These are phyloP conservation scores for Debaryomyces castellii DNA, from an alignment of 805 yeast genomes.

Conservation along the genomic window DNA sequence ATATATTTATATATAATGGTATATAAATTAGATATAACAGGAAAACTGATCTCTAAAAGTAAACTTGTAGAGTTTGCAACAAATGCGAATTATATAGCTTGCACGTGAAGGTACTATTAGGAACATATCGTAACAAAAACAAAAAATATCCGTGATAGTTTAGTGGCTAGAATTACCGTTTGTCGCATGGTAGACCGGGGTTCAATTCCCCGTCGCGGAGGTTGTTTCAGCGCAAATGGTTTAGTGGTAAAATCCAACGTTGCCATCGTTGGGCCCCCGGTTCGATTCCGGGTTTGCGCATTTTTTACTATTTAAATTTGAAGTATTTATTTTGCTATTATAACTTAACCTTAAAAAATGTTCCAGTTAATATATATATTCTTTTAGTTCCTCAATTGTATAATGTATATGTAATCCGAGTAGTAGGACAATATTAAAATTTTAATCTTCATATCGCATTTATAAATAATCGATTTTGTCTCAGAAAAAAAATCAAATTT, in stretches of 20 bases:
- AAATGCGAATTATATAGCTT: too few species aligned
- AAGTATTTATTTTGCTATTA: too few species aligned
- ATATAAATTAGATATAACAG: too few species aligned
- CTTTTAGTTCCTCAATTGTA: not conserved
- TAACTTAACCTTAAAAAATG: too few species aligned
- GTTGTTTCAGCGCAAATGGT: slow-evolving; percentile 10
- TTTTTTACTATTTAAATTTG: not conserved
- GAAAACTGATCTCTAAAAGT: too few species aligned
- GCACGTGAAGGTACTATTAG: too few species aligned
- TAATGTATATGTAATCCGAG: not conserved
- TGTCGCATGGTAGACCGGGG: slow-evolving; percentile 22
- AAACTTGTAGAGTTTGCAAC: too few species aligned
- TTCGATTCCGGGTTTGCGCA: slow-evolving; percentile 12
- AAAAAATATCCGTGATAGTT: slow-evolving; percentile 10
- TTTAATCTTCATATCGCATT: not conserved
- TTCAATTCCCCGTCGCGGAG: slow-evolving; percentile 21
- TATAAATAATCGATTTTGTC: not conserved
- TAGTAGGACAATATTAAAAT: too few species aligned
- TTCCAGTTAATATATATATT: not conserved
- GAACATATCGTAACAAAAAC: too few species aligned
- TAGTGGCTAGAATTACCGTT: slow-evolving; percentile 21
- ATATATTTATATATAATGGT: too few species aligned
- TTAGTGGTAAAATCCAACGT: slow-evolving; percentile 14
- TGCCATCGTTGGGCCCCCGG: slow-evolving; percentile 15
- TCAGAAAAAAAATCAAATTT: not conserved